phyloP scores from a whole-genome alignment of 345 rosid genomes.

The Triadica sebifera region DNA sequence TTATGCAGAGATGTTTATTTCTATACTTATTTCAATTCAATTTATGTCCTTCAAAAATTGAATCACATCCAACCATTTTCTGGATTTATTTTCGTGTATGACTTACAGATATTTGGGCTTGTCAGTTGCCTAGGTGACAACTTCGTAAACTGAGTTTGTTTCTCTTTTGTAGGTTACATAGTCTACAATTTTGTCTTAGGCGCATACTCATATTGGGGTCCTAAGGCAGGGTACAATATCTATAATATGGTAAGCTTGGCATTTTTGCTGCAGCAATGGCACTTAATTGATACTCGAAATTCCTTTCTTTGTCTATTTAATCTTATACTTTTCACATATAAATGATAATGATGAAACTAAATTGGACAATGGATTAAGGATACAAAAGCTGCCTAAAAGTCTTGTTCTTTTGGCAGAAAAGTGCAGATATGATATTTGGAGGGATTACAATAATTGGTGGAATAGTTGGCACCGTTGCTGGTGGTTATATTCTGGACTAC shows the following conservation, averaged over 20 bases:
- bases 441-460: constrained; percentile 84
- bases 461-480: constrained; percentile 75
- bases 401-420: constrained; percentile 41
- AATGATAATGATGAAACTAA: not conserved
- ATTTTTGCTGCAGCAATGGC: not conserved
- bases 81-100: not conserved
- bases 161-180: constrained; percentile 57
- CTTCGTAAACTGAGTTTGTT: constrained; percentile 8
- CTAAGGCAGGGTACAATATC: constrained; percentile 85
- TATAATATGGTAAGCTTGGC: constrained; percentile 67
- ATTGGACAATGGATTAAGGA: not conserved
- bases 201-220: constrained; percentile 98
- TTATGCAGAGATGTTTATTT: not conserved
- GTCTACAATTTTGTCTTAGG: constrained; percentile 92
- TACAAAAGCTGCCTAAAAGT: not conserved
- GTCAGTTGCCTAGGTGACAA: not conserved
- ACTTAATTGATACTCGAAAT: not conserved
- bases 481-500: constrained; percentile 68
- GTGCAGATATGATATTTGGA: constrained; percentile 91
- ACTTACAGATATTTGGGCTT: not conserved
- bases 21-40: not conserved
- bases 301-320: not conserved
- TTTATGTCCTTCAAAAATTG: not conserved
- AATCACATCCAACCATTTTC: not conserved
- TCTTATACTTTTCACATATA: not conserved